A percentile compares a stretch with the other conserved stretches of the same genome.
phyloP scores from a whole-genome alignment of 2,329 filamentous ascomycete species.

The Neofusicoccum cordaticola region DNA sequence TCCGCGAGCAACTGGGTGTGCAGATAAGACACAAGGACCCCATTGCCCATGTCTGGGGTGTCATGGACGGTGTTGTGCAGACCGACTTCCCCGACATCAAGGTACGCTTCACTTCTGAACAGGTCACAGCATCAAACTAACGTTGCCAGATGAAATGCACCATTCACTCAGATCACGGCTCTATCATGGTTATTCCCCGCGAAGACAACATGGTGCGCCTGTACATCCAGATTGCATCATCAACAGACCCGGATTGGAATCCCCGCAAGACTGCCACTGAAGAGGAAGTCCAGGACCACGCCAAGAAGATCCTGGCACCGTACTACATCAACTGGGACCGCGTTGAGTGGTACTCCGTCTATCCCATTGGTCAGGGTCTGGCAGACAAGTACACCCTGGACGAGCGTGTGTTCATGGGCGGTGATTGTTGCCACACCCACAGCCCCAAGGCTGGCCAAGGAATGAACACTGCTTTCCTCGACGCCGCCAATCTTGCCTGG shows the following conservation, averaged over 20 bases:
- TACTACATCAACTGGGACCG: constrained; percentile 63
- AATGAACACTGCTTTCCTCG: constrained; percentile 60
- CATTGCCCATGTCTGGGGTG: constrained; percentile 63
- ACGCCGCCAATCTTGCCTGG: constrained; percentile 87
- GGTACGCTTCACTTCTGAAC: constrained; percentile 30
- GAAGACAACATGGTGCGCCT: constrained; percentile 55
- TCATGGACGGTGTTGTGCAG: constrained; percentile 64
- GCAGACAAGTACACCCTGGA: constrained; percentile 64
- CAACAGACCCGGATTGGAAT: constrained; percentile 59
- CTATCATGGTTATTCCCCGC: constrained; percentile 61
- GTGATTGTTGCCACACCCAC: constrained; percentile 64
- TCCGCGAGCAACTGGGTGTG: constrained; percentile 63
- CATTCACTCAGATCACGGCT: constrained; percentile 63
- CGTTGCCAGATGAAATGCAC: constrained; percentile 60
- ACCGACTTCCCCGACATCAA: constrained; percentile 64
- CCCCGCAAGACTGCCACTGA: constrained; percentile 59
- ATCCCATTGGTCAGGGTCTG: constrained; percentile 64
- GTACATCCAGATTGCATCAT: constrained; percentile 61
- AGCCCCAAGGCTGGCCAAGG: constrained; percentile 64
- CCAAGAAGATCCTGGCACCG: constrained; percentile 58
- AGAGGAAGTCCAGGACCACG: constrained; percentile 57
- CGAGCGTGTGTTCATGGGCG: constrained; percentile 64
- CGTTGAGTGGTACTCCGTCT: constrained; percentile 65
- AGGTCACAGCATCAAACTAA: background rate
- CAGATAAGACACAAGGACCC: constrained; percentile 63